Evolutionary conservation across 2,329 filamentous ascomycete genomes (phyloP), one percentile per base, ranked within the genome.

Genomic region (Aspergillus sojae): DNA sequence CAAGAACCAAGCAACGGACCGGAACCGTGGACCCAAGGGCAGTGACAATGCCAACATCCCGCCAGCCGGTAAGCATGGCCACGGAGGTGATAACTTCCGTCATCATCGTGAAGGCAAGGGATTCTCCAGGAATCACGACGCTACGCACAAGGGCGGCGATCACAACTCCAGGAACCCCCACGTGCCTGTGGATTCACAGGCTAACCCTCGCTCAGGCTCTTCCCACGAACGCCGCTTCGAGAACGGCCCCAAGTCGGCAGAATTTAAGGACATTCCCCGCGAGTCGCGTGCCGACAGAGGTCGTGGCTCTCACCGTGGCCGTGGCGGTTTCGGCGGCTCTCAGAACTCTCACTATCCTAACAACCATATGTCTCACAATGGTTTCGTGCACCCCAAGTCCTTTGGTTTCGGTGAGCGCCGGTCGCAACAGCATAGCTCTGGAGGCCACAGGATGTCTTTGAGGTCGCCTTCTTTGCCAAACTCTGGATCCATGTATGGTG

Each of bases 381-480:
- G 71, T 5, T 82, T 80, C 63, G 74, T 75, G 46, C 67, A 76
- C 14, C 67, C 74, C 32, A 83, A 82, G 69, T 71, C 75, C 0
- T 79, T 76, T 52, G 74, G 76, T 36, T 79, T 77, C 67, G 74
- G 73, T 52, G 80, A 83, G 28, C 79, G 81, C 41, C 76, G 80
- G 62, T 75, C 79, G 11, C 74, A 78, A n/a, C 79, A 79, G 48
- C 71, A 78, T 65, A 75, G 76, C 46, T 67, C 75, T 10, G 77
- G 83, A 61, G 81, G 80, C 63, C 84, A 82, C 67, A 81, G 86
- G 57, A 81, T 83, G 68, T 81, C 81, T 55, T 76, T 85, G 64
- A 83, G 88, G 60, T 88, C 88, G 30, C 87, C 89, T 66, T 89
- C 88, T 1, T 84, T 89, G 69, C 85, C 87, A 3, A 83, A 83